A percentile compares a stretch with the other conserved stretches of the same genome.
Conservation (phyloP, 139 green algal species). For the Chlamydomonas applanata region DNA sequence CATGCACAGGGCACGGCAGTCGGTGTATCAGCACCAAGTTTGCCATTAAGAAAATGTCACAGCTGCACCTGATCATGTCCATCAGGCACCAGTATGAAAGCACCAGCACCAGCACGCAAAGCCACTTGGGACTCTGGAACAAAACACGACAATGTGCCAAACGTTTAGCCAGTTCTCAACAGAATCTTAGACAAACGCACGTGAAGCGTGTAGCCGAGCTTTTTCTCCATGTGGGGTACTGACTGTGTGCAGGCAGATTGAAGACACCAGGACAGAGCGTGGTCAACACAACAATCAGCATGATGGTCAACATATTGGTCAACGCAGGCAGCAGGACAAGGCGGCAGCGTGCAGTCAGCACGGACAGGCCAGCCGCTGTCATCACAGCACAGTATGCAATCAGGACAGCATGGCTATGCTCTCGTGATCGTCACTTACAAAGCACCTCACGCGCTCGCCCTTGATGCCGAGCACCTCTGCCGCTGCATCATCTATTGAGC, state of each 20-base stretch:
- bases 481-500: conserved; percentile 7
- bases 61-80: neutral
- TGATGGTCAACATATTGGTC: too few relatives aligned
- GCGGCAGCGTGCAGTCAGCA: too few relatives aligned
- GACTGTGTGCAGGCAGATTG: too few relatives aligned
- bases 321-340: too few relatives aligned
- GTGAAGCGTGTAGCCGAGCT: neutral
- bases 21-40: neutral
- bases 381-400: neutral
- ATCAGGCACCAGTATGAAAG: neutral
- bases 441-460: conserved; percentile 19
- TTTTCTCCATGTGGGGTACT: conserved; percentile 3
- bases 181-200: neutral
- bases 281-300: too few relatives aligned
- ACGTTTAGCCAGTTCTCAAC: neutral
- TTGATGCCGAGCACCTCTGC: conserved; percentile 21
- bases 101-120: too few relatives aligned
- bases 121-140: neutral
- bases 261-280: too few relatives aligned
- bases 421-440: neutral
- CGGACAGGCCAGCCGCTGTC: too few relatives aligned
- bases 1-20: neutral
- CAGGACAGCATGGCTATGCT: neutral
- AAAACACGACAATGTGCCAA: neutral
- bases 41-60: neutral